phyloP scores from a whole-genome alignment of 2,329 filamentous ascomycete species.

The Microsporum ferrugineum region DNA sequence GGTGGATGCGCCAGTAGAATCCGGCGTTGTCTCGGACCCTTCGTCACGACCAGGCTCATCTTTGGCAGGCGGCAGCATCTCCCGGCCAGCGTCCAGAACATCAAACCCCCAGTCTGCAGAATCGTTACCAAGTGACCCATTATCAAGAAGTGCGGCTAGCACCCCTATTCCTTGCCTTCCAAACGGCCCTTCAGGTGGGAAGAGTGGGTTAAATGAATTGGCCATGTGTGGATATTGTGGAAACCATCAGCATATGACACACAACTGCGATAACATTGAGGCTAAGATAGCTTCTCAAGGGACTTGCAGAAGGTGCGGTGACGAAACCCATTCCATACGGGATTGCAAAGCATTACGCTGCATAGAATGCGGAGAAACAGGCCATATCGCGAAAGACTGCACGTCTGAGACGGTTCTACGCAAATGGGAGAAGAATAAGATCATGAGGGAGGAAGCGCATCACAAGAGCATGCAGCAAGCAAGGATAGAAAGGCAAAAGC shows the following conservation, averaged over 20 bases:
- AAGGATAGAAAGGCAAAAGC: slow-evolving; percentile 28
- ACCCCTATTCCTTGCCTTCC: slow-evolving; percentile 19
- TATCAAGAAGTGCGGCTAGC: slow-evolving; percentile 14
- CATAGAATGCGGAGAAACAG: slow-evolving; percentile 34
- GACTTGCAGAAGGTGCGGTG: slow-evolving; percentile 34
- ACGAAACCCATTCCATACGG: slow-evolving; percentile 27
- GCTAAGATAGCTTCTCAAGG: slow-evolving; percentile 29
- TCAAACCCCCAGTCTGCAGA: slow-evolving; percentile 9
- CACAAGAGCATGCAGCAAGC: slow-evolving; percentile 26
- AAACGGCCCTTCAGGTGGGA: slow-evolving; percentile 34
- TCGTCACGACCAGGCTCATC: slow-evolving; percentile 15
- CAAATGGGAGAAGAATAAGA: slow-evolving; percentile 26
- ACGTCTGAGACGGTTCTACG: slow-evolving; percentile 24
- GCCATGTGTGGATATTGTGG: slow-evolving; percentile 37
- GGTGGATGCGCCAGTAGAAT: slow-evolving; percentile 23
- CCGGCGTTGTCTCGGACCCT: slow-evolving; percentile 16
- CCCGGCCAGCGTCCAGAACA: slow-evolving; percentile 25
- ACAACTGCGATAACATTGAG: slow-evolving; percentile 36
- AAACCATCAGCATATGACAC: slow-evolving; percentile 34
- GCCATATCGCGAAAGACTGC: slow-evolving; percentile 30
- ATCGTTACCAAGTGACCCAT: slow-evolving; percentile 3
- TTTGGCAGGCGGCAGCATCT: slow-evolving; percentile 14
- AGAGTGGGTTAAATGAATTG: slow-evolving; percentile 33
- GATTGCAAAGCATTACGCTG: slow-evolving; percentile 35
- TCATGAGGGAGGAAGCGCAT: slow-evolving; percentile 29